Evolutionary conservation across 345 rosid species (phyloP).

Genomic region (Isatis tinctoria): DNA sequence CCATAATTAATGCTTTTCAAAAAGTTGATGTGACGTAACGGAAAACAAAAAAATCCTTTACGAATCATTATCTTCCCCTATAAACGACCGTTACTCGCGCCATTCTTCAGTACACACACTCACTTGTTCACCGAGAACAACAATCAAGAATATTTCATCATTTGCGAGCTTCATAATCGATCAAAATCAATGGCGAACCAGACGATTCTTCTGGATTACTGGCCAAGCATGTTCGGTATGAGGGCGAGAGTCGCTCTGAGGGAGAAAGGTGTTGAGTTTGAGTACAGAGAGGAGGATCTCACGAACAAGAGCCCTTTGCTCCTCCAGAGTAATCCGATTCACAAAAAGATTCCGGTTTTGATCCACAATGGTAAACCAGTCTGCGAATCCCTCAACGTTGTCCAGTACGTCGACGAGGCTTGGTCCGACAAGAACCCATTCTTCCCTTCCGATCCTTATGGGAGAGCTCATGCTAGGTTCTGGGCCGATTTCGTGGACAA

Average conservation of each 20-base stretch:
- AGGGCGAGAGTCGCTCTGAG: slow-evolving; percentile 24
- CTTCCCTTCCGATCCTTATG: slow-evolving; percentile 32
- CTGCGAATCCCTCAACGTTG: slow-evolving; percentile 1
- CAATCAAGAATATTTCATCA: not conserved
- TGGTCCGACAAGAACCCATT: slow-evolving; percentile 28
- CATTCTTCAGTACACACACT: not conserved
- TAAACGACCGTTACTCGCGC: not conserved
- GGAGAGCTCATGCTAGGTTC: slow-evolving; percentile 22
- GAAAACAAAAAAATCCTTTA: too few species aligned
- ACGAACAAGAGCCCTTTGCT: slow-evolving; percentile 23
- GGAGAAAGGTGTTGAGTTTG: slow-evolving; percentile 24
- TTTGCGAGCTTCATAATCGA: not conserved
- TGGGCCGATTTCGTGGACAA: slow-evolving; percentile 30
- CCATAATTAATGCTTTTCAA: not conserved
- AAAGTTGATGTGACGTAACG: not conserved
- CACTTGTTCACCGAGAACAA: not conserved
- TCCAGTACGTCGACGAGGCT: slow-evolving; percentile 27
- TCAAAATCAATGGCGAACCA: slow-evolving; percentile 13
- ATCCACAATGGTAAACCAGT: slow-evolving; percentile 25
- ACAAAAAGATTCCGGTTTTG: slow-evolving; percentile 25
- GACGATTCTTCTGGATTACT: slow-evolving; percentile 21
- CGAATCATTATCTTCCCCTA: not conserved
- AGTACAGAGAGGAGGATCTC: slow-evolving; percentile 23
- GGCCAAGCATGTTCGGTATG: slow-evolving; percentile 29
- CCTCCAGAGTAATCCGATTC: slow-evolving; percentile 25